phyloP scores from a whole-genome alignment of 345 rosid genomes.

The Pistacia atlantica region DNA sequence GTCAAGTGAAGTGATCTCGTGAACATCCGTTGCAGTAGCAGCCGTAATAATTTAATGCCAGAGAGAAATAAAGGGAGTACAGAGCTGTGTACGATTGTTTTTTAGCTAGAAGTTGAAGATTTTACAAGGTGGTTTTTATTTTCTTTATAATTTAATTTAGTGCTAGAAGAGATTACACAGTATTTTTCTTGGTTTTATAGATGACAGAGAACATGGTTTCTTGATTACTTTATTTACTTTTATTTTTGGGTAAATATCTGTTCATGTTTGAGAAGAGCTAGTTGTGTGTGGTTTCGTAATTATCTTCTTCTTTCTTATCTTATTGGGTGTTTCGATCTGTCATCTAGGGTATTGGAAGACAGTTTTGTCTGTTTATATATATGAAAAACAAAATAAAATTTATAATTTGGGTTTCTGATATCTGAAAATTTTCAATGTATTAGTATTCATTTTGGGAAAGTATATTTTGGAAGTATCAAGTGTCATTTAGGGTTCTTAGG shows the following conservation, averaged over 20 bases:
- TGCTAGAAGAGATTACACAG: background rate
- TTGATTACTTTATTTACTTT: background rate
- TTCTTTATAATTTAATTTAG: background rate
- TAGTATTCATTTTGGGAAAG: too few relatives aligned
- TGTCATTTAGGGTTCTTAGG: too few relatives aligned
- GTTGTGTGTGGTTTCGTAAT: background rate
- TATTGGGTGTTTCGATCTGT: too few relatives aligned
- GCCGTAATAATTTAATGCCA: background rate
- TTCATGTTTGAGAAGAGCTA: background rate
- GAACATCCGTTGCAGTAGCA: background rate
- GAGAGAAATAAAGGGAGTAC: background rate
- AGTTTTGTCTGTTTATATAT: too few relatives aligned
- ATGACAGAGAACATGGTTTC: background rate
- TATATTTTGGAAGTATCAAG: too few relatives aligned
- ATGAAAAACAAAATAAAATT: too few relatives aligned
- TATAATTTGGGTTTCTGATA: too few relatives aligned
- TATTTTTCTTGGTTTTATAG: background rate
- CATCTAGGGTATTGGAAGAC: too few relatives aligned
- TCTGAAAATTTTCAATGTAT: too few relatives aligned
- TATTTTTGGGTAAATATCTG: background rate
- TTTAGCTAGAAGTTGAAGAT: background rate
- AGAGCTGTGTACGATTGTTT: conserved; percentile 9
- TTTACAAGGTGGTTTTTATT: background rate
- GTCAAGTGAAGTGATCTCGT: background rate
- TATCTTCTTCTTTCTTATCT: too few relatives aligned